phyloP scores from a whole-genome alignment of 129 eudicot species.

The Mikania micrantha region DNA sequence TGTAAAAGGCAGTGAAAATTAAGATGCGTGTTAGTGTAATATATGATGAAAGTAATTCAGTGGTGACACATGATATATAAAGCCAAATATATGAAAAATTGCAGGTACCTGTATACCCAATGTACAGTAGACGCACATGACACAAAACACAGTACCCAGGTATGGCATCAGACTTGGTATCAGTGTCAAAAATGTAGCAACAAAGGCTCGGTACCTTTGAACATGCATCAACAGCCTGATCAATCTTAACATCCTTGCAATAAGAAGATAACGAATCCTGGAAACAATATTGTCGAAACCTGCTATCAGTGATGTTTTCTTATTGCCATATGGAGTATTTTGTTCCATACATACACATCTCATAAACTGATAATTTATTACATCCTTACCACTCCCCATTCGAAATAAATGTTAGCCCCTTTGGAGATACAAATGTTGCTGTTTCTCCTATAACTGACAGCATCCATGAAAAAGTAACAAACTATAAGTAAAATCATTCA shows the following conservation, averaged over 20 bases:
- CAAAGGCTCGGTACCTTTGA: constrained; percentile 68
- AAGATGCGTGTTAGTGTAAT: not conserved
- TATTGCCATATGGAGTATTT: not conserved
- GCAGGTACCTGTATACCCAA: constrained; percentile 76
- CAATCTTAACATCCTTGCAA: constrained; percentile 86
- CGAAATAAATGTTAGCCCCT: constrained; percentile 55
- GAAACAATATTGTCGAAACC: constrained; percentile 9
- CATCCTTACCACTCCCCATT: constrained; percentile 88
- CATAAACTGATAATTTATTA: not conserved
- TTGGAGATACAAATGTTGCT: constrained; percentile 66
- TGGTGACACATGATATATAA: not conserved
- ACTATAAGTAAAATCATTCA: constrained; percentile 10
- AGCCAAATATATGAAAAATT: not conserved
- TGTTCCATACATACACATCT: not conserved
- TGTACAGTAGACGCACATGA: constrained; percentile 84
- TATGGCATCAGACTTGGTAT: constrained; percentile 97
- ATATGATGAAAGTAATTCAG: not conserved
- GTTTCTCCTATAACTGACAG: constrained; percentile 93
- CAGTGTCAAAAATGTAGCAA: constrained; percentile 89
- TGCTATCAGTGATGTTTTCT: not conserved
- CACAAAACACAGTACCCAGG: constrained; percentile 82
- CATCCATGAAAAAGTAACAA: constrained; percentile 9
- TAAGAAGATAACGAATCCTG: constrained; percentile 99
- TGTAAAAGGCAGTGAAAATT: not conserved
- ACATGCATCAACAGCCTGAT: constrained; percentile 96